Evolutionary conservation across 768 basidiomycete species (phyloP).

Genomic region (Kockovaella imperatae): DNA sequence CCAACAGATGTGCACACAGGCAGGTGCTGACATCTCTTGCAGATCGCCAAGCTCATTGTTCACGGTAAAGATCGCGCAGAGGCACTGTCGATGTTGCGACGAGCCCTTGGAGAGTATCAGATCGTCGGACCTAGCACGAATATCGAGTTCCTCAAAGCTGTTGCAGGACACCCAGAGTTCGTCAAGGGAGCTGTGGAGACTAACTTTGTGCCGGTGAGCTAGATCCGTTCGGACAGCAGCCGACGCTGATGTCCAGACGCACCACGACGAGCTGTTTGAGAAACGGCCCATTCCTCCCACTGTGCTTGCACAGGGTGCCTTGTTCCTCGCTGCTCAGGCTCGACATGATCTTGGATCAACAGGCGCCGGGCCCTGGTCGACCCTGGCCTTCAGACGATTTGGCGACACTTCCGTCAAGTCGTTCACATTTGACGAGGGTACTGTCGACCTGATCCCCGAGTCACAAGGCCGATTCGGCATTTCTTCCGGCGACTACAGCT

Average conservation of each 20-base stretch:
- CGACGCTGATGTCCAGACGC: conserved; percentile 56
- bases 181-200: conserved; percentile 76
- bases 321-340: conserved; percentile 58
- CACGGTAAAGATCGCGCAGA: conserved; percentile 77
- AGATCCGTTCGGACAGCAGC: neutral
- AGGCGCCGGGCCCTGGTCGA: conserved; percentile 54
- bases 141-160: conserved; percentile 70
- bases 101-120: conserved; percentile 76
- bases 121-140: conserved; percentile 89
- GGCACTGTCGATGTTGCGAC: conserved; percentile 69
- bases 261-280: conserved; percentile 73
- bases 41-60: conserved; percentile 57
- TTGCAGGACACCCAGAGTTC: conserved; percentile 73
- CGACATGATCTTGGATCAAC: conserved; percentile 49
- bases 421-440: conserved; percentile 49
- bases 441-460: conserved; percentile 47
- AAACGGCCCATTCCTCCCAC: conserved; percentile 55
- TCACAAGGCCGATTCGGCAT: conserved; percentile 4
- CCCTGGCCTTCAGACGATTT: conserved; percentile 67
- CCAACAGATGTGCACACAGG: neutral
- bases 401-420: conserved; percentile 59
- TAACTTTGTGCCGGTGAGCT: conserved; percentile 72
- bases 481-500: conserved; percentile 3
- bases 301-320: conserved; percentile 67
- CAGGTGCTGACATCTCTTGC: neutral